Evolutionary conservation across 331 rosid species (phyloP).

Genomic region (Ulmus americana): DNA sequence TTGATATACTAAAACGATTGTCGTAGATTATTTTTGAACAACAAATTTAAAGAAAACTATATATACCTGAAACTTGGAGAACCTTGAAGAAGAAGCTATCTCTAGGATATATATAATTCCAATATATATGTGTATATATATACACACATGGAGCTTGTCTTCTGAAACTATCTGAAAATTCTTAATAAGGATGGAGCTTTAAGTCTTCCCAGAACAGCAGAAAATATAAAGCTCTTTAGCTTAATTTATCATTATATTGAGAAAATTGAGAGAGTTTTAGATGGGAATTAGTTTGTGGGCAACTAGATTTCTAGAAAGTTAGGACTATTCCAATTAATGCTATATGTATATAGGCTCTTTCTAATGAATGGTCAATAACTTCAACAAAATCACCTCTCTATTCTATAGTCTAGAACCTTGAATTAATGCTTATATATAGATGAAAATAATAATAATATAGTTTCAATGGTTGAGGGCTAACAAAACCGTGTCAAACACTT

Average conservation of each 20-base stretch:
- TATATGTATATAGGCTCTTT: neutral
- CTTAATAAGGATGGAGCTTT: too few relatives aligned
- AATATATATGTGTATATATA: neutral
- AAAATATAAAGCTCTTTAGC: neutral
- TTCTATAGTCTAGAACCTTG: neutral
- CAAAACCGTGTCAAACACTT: conserved; percentile 31
- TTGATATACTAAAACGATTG: neutral
- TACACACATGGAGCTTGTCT: too few relatives aligned
- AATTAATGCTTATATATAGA: neutral
- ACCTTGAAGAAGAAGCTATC: neutral
- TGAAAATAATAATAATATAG: neutral
- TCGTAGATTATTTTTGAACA: neutral
- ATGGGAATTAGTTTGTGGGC: neutral
- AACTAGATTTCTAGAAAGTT: neutral
- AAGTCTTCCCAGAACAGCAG: too few relatives aligned
- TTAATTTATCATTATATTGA: neutral
- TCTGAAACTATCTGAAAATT: too few relatives aligned
- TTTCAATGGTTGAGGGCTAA: conserved; percentile 6
- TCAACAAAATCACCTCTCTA: conserved; percentile 15
- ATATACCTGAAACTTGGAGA: conserved; percentile 1
- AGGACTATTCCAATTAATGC: neutral
- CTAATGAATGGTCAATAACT: conserved; percentile 16
- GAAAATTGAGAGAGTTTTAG: neutral
- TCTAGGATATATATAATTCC: neutral
- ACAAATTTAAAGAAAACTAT: neutral